Evolutionary conservation across 2,329 filamentous ascomycete genomes (phyloP).

Genomic region (Aspergillus niger): DNA sequence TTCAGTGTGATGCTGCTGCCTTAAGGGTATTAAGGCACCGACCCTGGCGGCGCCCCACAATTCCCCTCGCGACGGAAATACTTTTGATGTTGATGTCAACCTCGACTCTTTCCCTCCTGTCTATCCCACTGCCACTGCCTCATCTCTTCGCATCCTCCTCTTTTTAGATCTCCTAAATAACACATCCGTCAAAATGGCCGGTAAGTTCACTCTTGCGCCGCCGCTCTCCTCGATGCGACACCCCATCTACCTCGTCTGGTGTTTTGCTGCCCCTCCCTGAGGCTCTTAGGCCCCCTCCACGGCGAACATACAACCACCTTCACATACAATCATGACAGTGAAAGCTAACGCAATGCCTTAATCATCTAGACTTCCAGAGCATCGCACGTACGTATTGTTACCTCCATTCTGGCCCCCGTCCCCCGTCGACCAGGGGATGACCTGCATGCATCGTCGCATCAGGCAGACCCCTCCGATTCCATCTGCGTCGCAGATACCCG

Average conservation of each 20-base stretch:
- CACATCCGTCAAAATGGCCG: conserved; percentile 37
- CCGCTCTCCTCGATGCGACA: not conserved
- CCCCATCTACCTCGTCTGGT: conserved; percentile 7
- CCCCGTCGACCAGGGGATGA: not conserved
- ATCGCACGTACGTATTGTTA: conserved; percentile 43
- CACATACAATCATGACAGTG: not conserved
- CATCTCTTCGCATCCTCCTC: conserved; percentile 11
- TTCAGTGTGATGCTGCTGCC: not conserved
- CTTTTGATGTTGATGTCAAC: conserved; percentile 20
- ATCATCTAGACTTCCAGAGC: conserved; percentile 36
- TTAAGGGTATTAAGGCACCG: conserved; percentile 2
- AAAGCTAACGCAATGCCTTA: conserved; percentile 17
- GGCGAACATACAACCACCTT: conserved; percentile 1
- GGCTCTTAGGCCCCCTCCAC: conserved; percentile 20
- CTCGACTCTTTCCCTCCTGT: conserved; percentile 7
- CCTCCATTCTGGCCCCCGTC: not conserved
- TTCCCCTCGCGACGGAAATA: conserved; percentile 15
- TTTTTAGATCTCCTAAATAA: conserved; percentile 14
- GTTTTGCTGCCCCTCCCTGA: conserved; percentile 27
- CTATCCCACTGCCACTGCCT: conserved; percentile 14
- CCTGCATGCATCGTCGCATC: not conserved
- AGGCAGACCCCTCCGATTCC: not conserved
- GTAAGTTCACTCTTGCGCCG: conserved; percentile 28
- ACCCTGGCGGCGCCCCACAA: conserved; percentile 20
- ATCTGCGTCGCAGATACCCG: not conserved